Evolutionary conservation across 2,329 filamentous ascomycete species (phyloP), one percentile per base, ranked within the genome.

Genomic region (Rachicladosporium sp.): DNA sequence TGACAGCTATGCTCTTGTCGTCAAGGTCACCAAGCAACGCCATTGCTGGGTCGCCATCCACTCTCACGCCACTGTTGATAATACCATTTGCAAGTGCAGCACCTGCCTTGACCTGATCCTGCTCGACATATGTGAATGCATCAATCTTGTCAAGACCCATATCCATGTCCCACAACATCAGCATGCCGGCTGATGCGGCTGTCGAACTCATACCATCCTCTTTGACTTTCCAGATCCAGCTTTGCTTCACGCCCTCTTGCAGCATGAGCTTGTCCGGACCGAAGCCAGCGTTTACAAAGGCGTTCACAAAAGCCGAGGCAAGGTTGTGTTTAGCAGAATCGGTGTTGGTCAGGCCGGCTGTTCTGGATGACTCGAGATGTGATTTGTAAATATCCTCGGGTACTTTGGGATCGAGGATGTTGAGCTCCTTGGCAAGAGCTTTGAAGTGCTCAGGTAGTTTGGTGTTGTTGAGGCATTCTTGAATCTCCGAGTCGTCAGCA

Each of bases 361-460:
- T 91, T 45, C 93, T 78, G 53, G 81, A 93, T 66, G 84, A 96
- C 65, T 98, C 91, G 4, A 98, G 74, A 63, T 98, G 91, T 57
- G 87, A 94, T 70, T 98, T 98, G 74, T 98, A 98, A 54, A 98
- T 98, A 55, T 98, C 93, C 59, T 98, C 91, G 0, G 89, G 93
- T 33, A 85, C 84, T 69, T 95, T 96, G 29, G 91, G 91, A 47
- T 98, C 91, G 32, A 96, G 70, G 38, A 98, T 89, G 62, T 98
- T 96, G 39, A 98, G 73, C 61, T 98, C 91, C 65, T 95, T 95
- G 42, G 80, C 93, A 27, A 98, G 70, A 4, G 82, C 77, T 64
- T 93, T 93, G 73, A 94, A 98, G 63, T 96, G 82, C 47, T 93
- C 85, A 1, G 88, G 80, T 42, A 98, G 67, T 55, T 82, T 85